Evolutionary conservation across 108 stramenopile genomes (phyloP).

Genomic region (Cyclotella sp.): DNA sequence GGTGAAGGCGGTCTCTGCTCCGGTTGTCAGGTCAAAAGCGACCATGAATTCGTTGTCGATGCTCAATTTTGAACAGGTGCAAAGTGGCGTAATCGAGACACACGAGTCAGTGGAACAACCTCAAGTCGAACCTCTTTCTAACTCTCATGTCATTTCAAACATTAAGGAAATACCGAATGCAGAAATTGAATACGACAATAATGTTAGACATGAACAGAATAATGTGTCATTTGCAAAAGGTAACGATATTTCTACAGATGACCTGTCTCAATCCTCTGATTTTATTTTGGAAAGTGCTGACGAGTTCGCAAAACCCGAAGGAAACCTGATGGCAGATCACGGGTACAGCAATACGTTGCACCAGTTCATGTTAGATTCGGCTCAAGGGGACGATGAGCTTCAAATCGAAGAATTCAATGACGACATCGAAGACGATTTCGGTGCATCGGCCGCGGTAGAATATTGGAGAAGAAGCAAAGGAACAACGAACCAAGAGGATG

Average conservation of each 20-base stretch:
- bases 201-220: too few species aligned
- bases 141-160: too few species aligned
- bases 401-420: not conserved
- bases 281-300: not conserved
- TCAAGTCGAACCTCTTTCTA: too few species aligned
- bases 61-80: not conserved
- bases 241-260: too few species aligned
- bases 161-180: too few species aligned
- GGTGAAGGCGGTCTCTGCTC: not conserved
- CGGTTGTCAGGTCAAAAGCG: not conserved
- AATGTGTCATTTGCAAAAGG: too few species aligned
- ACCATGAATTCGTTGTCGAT: not conserved
- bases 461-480: constrained; percentile 15
- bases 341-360: not conserved
- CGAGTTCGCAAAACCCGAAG: not conserved
- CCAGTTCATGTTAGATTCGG: constrained; percentile 14
- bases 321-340: not conserved
- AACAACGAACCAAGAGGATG: not conserved
- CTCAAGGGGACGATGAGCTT: not conserved
- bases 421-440: constrained; percentile 4
- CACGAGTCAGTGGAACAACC: too few species aligned
- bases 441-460: constrained; percentile 15
- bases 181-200: too few species aligned
- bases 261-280: too few species aligned
- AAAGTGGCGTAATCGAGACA: not conserved